Base-by-base conservation (phyloP, 179 eudicot genomes). In the Heliamphora pulchella region DNA sequence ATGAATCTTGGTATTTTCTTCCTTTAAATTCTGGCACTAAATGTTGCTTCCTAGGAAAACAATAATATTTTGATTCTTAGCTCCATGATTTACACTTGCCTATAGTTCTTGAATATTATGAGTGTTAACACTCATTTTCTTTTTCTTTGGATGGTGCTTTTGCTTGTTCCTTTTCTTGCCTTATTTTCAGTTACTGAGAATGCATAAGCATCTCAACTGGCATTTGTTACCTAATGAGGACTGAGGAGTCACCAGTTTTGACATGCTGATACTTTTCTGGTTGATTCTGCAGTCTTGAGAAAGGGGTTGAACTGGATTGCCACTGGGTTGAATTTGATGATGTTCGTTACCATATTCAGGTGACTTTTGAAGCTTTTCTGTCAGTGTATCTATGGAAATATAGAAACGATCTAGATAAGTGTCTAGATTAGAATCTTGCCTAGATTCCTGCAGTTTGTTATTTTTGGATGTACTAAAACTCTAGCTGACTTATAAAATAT, bases 251-350 rank as follows among this genome's bases (percentile, higher is more conserved):
- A 0, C 74, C 80, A 66, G 31, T 67, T 73, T 74, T n/a, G 18
- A 55, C 44, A 47, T 75, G 43, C 3, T 10, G 68, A 47, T 64
- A 14, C 50, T 69, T n/a, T 41, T 15, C 57, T 75, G 67, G 14
- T 78, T 87, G 78, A 73, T 80, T 78, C 20, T 90, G 81, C 84
- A 96, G 99, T 82, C 87, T 91, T 81, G 99, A 91, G 75, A 96
- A 91, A 80, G 99, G 98, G 81, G 93, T 92, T 77, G 99, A 94
- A 82, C 79, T 92, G 86, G 98, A 96, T 70, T 89, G 89, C 87
- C 92, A 92, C 58, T 96, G 97, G 98, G 86, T 90, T 82, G 99
- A 96, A 86, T 96, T 96, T 84, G 94, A 90, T 83, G 99, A 96
- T 78, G 90, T 96, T 71, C 94, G 97, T 59, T 96, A 87, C 81